Conservation (phyloP, 305 asterid genomes). For the Euphrasia arctica region DNA sequence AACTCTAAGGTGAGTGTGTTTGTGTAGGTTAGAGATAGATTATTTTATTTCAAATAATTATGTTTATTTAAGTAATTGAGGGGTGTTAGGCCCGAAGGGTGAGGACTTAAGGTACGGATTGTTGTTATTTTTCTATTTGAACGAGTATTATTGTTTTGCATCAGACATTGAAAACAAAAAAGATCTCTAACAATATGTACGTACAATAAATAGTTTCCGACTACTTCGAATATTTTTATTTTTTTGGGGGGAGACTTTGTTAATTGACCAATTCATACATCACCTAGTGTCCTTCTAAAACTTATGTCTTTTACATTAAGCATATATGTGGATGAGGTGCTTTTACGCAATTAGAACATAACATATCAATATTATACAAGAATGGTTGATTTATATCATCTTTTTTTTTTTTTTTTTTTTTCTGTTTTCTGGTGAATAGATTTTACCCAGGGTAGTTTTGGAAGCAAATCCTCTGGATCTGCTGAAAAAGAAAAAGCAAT, state of each 20-base stretch:
- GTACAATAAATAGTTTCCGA: neutral
- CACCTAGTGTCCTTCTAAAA: neutral
- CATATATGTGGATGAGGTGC: neutral
- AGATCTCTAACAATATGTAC: neutral
- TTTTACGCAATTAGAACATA: neutral
- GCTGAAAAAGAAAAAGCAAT: constrained; percentile 67
- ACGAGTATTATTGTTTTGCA: no score
- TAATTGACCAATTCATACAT: neutral
- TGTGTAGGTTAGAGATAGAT: no score
- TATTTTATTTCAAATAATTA: no score
- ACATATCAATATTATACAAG: neutral
- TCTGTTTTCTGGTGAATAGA: constrained; percentile 34
- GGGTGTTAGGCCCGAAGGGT: no score
- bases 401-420: constrained; percentile 19
- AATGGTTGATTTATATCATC: constrained; percentile 12
- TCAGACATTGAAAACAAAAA: no score
- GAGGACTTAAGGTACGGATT: no score
- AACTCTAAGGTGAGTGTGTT: constrained; percentile 49
- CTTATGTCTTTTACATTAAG: neutral
- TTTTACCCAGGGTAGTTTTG: constrained; percentile 79
- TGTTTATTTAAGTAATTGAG: no score
- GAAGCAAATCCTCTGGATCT: constrained; percentile 71
- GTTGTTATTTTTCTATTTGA: no score
- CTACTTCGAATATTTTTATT: neutral
- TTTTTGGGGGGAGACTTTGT: neutral